phyloP scores from a whole-genome alignment of 179 eudicot species.

The Gypsophila paniculata region DNA sequence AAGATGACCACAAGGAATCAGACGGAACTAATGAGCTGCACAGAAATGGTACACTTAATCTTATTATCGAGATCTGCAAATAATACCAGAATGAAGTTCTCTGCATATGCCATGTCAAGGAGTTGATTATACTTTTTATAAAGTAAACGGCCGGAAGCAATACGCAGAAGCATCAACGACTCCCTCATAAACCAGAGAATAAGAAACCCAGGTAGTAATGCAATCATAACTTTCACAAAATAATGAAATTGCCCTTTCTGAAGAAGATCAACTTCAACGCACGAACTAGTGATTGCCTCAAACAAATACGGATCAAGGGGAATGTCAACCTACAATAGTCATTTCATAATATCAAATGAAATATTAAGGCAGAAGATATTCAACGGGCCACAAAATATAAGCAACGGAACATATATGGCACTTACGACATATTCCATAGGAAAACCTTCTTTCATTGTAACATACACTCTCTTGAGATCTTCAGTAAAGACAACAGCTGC shows the following conservation, averaged over 20 bases:
- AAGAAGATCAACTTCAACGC: slow-evolving; percentile 92
- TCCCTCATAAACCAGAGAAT: slow-evolving; percentile 83
- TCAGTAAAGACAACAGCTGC: slow-evolving; percentile 93
- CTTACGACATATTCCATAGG: slow-evolving; percentile 86
- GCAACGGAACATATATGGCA: slow-evolving; percentile 13
- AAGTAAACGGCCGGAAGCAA: slow-evolving; percentile 58
- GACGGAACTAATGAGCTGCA: slow-evolving; percentile 8
- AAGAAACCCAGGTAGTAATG: slow-evolving; percentile 72
- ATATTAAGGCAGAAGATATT: slow-evolving; percentile 10
- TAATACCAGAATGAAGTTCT: slow-evolving; percentile 77
- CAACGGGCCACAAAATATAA: slow-evolving; percentile 20
- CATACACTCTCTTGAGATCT: slow-evolving; percentile 76
- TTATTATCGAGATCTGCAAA: slow-evolving; percentile 2
- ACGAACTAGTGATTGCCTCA: slow-evolving; percentile 72
- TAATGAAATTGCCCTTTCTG: slow-evolving; percentile 78
- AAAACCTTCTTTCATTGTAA: slow-evolving; percentile 93
- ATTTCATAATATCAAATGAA: background rate
- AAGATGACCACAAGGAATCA: slow-evolving; percentile 24
- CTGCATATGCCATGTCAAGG: slow-evolving; percentile 74
- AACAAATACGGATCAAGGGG: slow-evolving; percentile 94
- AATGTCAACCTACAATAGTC: slow-evolving; percentile 67
- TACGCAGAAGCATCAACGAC: slow-evolving; percentile 65
- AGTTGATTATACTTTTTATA: slow-evolving; percentile 78
- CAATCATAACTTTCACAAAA: slow-evolving; percentile 64
- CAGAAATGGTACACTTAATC: background rate